phyloP scores from a whole-genome alignment of 2,329 filamentous ascomycete species.

The Capronia epimyces region DNA sequence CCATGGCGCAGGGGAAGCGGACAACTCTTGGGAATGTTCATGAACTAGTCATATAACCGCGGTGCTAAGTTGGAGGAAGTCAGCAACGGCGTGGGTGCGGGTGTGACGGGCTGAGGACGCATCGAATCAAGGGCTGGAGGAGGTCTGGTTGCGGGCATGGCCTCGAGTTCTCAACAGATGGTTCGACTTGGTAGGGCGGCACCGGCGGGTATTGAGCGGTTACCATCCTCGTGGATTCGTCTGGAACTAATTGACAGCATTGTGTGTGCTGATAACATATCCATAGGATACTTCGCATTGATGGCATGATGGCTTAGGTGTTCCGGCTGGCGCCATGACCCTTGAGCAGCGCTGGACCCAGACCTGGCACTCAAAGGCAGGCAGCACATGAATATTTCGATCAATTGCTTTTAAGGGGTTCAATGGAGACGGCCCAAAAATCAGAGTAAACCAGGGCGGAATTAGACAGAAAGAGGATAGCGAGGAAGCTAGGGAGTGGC shows the following conservation, averaged over 20 bases:
- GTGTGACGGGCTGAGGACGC: conserved; percentile 11
- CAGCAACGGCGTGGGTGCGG: conserved; percentile 9
- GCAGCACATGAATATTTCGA: background rate
- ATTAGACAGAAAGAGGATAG: background rate
- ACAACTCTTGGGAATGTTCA: background rate
- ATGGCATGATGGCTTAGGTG: background rate
- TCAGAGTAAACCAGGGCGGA: background rate
- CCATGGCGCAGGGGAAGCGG: background rate
- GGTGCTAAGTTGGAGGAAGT: conserved; percentile 14
- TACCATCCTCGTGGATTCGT: conserved; percentile 17
- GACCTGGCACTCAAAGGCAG: background rate
- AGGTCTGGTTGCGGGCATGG: background rate
- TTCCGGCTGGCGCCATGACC: background rate
- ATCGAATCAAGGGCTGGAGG: conserved; percentile 12
- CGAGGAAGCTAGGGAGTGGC: background rate
- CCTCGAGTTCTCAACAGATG: background rate
- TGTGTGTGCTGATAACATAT: background rate
- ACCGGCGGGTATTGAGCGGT: conserved; percentile 11
- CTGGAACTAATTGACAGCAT: too few relatives aligned
- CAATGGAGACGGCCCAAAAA: background rate
- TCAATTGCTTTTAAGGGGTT: background rate
- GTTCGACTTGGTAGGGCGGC: background rate
- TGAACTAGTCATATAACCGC: conserved; percentile 11
- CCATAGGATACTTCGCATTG: too few relatives aligned
- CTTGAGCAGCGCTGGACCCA: background rate